Evolutionary conservation across 805 yeast species (phyloP).

Genomic region (Zygotorulaspora florentina): DNA sequence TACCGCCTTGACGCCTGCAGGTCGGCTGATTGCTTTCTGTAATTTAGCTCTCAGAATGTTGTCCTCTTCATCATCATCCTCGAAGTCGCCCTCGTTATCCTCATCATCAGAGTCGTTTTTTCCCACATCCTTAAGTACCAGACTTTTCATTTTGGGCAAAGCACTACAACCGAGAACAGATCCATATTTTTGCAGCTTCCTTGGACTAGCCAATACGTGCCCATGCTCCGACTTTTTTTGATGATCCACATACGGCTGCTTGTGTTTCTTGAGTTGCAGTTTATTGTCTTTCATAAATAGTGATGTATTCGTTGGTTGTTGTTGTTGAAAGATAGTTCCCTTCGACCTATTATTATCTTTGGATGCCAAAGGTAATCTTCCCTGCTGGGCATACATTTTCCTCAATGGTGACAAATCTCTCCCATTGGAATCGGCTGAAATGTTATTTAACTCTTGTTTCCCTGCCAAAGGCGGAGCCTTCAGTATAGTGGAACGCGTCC

Average conservation of each 20-base stretch:
- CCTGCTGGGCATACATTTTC: slow-evolving; percentile 8
- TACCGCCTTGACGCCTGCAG: slow-evolving; percentile 25
- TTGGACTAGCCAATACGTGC: slow-evolving; percentile 23
- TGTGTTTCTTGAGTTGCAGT: slow-evolving; percentile 10
- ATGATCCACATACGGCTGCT: slow-evolving; percentile 6
- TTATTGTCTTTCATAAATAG: slow-evolving; percentile 3
- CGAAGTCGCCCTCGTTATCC: slow-evolving; percentile 20
- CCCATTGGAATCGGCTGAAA: slow-evolving; percentile 5
- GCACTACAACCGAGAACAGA: slow-evolving; percentile 28
- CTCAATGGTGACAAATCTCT: slow-evolving; percentile 14
- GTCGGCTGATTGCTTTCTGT: slow-evolving; percentile 32
- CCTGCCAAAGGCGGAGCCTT: slow-evolving; percentile 10
- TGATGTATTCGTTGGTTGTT: slow-evolving; percentile 12
- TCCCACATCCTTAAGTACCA: slow-evolving; percentile 29
- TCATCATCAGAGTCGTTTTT: slow-evolving; percentile 11
- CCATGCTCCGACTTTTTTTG: slow-evolving; percentile 5
- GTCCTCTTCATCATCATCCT: slow-evolving; percentile 16
- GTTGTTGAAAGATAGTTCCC: slow-evolving; percentile 10
- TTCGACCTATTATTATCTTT: slow-evolving; percentile 30
- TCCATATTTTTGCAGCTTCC: slow-evolving; percentile 34
- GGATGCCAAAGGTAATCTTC: slow-evolving; percentile 30
- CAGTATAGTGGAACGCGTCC: slow-evolving; percentile 20
- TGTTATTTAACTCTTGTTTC: slow-evolving; percentile 2
- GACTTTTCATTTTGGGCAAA: slow-evolving; percentile 26
- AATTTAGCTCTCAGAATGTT: slow-evolving; percentile 22